phyloP scores from a whole-genome alignment of 495 filamentous ascomycete genomes.

The Entonaema liquescens region DNA sequence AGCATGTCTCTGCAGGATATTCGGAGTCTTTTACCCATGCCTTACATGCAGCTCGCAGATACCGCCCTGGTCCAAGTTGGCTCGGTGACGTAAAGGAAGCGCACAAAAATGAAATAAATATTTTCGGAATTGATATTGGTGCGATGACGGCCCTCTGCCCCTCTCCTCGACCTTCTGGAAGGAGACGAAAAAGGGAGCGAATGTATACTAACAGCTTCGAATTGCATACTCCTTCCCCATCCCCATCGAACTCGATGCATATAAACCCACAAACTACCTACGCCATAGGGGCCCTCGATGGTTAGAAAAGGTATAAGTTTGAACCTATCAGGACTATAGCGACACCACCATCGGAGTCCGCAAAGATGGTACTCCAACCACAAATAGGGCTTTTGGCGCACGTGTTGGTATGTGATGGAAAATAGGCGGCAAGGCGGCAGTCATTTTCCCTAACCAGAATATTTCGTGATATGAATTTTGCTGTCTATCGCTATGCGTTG shows the following conservation, averaged over 20 bases:
- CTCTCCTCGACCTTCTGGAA: conserved; percentile 25
- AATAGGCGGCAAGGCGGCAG: conserved; percentile 27
- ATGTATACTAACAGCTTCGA: conserved; percentile 13
- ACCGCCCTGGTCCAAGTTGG: conserved; percentile 23
- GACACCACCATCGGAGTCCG: conserved; percentile 33
- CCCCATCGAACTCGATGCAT: conserved; percentile 13
- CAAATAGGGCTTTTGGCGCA: conserved; percentile 21
- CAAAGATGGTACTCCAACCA: conserved; percentile 25
- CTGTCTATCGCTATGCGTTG: conserved; percentile 38
- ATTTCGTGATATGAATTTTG: conserved; percentile 22
- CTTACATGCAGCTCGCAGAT: conserved; percentile 41
- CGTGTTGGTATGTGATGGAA: conserved; percentile 35
- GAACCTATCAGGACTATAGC: conserved; percentile 36
- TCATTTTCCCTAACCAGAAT: conserved; percentile 29
- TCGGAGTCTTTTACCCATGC: conserved; percentile 38
- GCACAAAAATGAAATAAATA: conserved; percentile 30
- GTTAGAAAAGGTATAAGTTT: conserved; percentile 1
- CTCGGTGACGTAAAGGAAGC: conserved; percentile 31
- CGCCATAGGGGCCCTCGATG: conserved; percentile 9
- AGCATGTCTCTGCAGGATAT: conserved; percentile 32
- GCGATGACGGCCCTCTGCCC: conserved; percentile 20
- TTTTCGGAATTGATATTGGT: conserved; percentile 24
- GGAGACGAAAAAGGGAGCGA: conserved; percentile 16
- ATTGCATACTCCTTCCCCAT: conserved; percentile 3
- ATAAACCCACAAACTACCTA: conserved; percentile 11